Conservation (phyloP, 2,329 filamentous ascomycete species). For the Aspergillus bombycis region DNA sequence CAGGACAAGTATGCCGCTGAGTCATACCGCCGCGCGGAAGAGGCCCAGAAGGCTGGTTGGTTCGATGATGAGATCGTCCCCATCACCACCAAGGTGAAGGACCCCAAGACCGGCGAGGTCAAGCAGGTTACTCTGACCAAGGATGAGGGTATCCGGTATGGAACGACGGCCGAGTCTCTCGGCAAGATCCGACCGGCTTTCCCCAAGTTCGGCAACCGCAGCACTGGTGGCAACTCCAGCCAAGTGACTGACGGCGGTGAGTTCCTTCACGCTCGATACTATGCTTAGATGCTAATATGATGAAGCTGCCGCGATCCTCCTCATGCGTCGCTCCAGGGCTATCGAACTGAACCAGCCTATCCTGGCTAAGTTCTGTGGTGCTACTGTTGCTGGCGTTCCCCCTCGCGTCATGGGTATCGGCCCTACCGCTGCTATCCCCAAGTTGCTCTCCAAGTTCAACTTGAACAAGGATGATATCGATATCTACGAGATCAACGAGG, state of each 20-base stretch:
- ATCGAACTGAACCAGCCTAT: constrained; percentile 87
- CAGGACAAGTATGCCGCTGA: constrained; percentile 88
- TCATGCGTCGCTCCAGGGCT: constrained; percentile 94
- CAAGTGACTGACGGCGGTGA: constrained; percentile 89
- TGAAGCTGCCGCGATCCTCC: constrained; percentile 77
- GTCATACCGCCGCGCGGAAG: constrained; percentile 84
- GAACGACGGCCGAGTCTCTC: constrained; percentile 82
- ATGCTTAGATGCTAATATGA: constrained; percentile 2
- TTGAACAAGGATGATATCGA: constrained; percentile 82
- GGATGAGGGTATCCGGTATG: constrained; percentile 89
- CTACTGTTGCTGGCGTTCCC: constrained; percentile 85
- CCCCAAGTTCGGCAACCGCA: constrained; percentile 81
- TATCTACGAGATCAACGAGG: constrained; percentile 93
- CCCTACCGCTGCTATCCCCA: constrained; percentile 65
- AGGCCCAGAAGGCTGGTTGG: constrained; percentile 85
- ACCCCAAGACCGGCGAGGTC: constrained; percentile 76
- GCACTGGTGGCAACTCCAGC: constrained; percentile 89
- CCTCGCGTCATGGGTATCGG: constrained; percentile 95
- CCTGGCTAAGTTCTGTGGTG: constrained; percentile 89
- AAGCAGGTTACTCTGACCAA: constrained; percentile 77
- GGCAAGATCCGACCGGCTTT: constrained; percentile 88
- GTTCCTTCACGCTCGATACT: constrained; percentile 25
- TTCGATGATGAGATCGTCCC: constrained; percentile 95
- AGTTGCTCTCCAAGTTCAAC: constrained; percentile 80
- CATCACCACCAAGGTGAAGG: constrained; percentile 79